phyloP scores from a whole-genome alignment of 352 stramenopile genomes.

The Salisapilia sapeloensis region DNA sequence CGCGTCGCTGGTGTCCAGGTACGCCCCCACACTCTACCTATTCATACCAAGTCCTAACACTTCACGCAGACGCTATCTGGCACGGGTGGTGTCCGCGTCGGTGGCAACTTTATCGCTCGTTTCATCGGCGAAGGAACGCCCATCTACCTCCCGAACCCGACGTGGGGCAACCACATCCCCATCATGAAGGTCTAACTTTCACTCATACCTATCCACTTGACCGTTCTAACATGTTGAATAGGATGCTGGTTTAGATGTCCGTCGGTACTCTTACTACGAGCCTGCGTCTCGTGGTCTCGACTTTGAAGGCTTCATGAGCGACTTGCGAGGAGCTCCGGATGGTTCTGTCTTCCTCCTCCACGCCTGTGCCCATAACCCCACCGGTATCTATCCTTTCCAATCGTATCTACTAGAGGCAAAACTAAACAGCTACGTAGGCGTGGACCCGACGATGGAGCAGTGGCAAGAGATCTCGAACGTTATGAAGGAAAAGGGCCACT shows the following conservation, averaged over 20 bases:
- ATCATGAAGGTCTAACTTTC: constrained; percentile 54
- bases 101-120: constrained; percentile 89
- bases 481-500: constrained; percentile 92
- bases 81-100: constrained; percentile 94
- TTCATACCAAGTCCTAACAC: constrained; percentile 1
- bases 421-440: too few species aligned
- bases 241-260: constrained; percentile 67
- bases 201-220: neutral
- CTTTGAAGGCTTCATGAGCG: constrained; percentile 88
- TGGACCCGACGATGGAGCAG: constrained; percentile 95
- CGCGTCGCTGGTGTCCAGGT: constrained; percentile 89
- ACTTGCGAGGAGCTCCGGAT: constrained; percentile 88
- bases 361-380: constrained; percentile 98
- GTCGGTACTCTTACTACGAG: constrained; percentile 77
- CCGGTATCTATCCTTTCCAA: too few species aligned
- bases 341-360: constrained; percentile 96
- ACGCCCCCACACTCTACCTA: neutral
- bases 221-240: neutral
- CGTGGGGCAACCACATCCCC: constrained; percentile 98
- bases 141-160: constrained; percentile 98
- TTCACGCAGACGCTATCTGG: constrained; percentile 89
- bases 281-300: constrained; percentile 77
- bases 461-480: constrained; percentile 94
- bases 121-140: constrained; percentile 74
- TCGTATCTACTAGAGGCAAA: neutral